These are phyloP conservation scores for Lactarius indigo DNA, from an alignment of 768 basidiomycete species.

Conservation along the genomic window DNA sequence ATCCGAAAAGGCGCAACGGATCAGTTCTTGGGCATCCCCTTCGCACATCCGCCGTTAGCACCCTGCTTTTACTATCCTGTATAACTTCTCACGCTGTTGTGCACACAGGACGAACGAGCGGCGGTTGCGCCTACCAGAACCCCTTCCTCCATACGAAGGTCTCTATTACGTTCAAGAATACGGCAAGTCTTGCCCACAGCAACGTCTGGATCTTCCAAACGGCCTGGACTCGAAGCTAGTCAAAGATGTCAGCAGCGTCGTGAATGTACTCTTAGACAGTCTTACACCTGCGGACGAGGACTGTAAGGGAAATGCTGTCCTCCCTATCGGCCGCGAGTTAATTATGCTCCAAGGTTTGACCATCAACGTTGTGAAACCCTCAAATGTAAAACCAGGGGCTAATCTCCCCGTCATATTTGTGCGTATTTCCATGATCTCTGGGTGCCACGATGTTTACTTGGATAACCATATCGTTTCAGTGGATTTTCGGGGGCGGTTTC, in stretches of 20 bases:
- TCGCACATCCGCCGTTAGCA: constrained; percentile 38
- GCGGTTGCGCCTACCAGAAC: constrained; percentile 37
- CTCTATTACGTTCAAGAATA: constrained; percentile 22
- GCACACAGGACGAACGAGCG: constrained; percentile 32
- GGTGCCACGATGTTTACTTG: not conserved
- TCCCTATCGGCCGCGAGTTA: not conserved
- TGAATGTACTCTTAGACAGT: not conserved
- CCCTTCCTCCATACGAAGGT: constrained; percentile 23
- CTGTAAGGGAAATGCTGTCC: constrained; percentile 21
- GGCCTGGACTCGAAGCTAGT: not conserved
- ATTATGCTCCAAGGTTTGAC: constrained; percentile 26
- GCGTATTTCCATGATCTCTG: not conserved
- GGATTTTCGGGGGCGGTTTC: constrained; percentile 30
- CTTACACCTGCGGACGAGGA: constrained; percentile 25
- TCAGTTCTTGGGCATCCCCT: constrained; percentile 42
- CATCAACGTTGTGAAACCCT: constrained; percentile 28
- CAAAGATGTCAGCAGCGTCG: not conserved
- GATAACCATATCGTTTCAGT: constrained; percentile 12
- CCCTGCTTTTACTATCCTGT: not conserved
- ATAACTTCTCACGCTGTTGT: no score
- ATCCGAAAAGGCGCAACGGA: constrained; percentile 27
- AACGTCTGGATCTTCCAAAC: constrained; percentile 18
- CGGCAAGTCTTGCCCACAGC: constrained; percentile 31
- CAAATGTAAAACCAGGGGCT: constrained; percentile 1
- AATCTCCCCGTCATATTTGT: constrained; percentile 30